A percentile compares a stretch with the other conserved stretches of the same genome.
Evolutionary conservation across 441 rosid genomes (phyloP).

Genomic region (Sinapis alba): DNA sequence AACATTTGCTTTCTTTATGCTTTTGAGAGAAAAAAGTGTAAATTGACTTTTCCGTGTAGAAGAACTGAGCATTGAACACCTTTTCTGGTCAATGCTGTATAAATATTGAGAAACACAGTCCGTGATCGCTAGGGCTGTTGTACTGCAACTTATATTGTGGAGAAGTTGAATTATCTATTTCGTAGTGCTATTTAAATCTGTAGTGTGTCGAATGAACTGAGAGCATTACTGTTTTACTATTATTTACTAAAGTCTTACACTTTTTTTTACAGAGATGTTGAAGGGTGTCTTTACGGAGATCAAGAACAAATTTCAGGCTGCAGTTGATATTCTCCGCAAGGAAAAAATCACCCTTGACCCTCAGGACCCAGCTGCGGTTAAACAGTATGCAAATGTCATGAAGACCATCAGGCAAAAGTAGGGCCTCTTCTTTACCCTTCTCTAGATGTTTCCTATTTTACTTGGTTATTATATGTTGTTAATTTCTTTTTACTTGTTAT

Average conservation of each 20-base stretch:
- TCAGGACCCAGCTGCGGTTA: slow-evolving; percentile 86
- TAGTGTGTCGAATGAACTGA: slow-evolving; percentile 1
- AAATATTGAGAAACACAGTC: no score
- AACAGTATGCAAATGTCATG: slow-evolving; percentile 88
- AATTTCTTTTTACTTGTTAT: background rate
- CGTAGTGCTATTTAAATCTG: background rate
- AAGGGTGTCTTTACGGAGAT: slow-evolving; percentile 87
- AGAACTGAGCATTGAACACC: no score
- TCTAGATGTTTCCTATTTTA: background rate
- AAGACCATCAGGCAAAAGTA: slow-evolving; percentile 91
- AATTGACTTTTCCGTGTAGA: no score
- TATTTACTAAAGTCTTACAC: slow-evolving; percentile 27
- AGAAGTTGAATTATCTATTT: background rate
- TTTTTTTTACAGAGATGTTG: slow-evolving; percentile 68
- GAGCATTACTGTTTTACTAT: background rate
- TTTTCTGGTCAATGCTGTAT: no score
- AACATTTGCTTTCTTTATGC: no score
- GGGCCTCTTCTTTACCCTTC: background rate
- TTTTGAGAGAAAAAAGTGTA: no score
- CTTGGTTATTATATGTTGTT: background rate
- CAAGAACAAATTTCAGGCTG: slow-evolving; percentile 82
- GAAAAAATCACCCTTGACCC: slow-evolving; percentile 94
- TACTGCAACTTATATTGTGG: background rate
- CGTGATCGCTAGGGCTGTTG: slow-evolving; percentile 10
- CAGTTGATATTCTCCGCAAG: slow-evolving; percentile 73